Conservation (phyloP, 2,329 filamentous ascomycete genomes). For the Arthrobotrys iridis region DNA sequence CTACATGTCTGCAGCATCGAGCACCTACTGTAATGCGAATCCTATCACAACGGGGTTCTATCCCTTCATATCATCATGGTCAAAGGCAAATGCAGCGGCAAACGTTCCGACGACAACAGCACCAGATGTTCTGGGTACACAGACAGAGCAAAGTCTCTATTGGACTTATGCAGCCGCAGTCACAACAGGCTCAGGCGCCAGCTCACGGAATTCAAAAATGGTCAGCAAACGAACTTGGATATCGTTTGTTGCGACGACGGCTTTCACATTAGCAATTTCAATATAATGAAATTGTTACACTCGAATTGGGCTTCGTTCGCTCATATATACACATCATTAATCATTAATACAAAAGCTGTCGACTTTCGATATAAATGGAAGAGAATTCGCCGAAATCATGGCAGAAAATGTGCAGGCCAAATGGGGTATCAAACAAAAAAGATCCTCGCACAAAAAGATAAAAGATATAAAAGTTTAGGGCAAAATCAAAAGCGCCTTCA, state of each 20-base stretch:
- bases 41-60: constrained; percentile 40
- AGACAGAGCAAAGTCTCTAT: constrained; percentile 37
- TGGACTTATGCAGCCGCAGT: constrained; percentile 34
- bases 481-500: neutral
- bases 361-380: neutral
- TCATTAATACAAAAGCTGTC: constrained; percentile 37
- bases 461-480: constrained; percentile 14
- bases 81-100: constrained; percentile 7
- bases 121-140: constrained; percentile 27
- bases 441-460: neutral
- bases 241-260: neutral
- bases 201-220: neutral
- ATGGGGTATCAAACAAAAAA: constrained; percentile 40
- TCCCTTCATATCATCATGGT: constrained; percentile 36
- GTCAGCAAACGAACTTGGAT: constrained; percentile 2
- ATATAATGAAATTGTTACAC: constrained; percentile 6
- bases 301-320: neutral
- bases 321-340: constrained; percentile 29
- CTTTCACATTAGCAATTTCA: neutral
- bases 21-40: constrained; percentile 41
- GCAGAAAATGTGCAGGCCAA: constrained; percentile 10
- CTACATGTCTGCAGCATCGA: constrained; percentile 39
- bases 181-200: neutral
- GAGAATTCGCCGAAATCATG: constrained; percentile 25
- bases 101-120: constrained; percentile 32